A percentile compares a stretch with the other conserved stretches of the same genome.
Evolutionary conservation across 1,284 basidiomycete genomes (phyloP).

Genomic region (Sanghuangporus baumii): DNA sequence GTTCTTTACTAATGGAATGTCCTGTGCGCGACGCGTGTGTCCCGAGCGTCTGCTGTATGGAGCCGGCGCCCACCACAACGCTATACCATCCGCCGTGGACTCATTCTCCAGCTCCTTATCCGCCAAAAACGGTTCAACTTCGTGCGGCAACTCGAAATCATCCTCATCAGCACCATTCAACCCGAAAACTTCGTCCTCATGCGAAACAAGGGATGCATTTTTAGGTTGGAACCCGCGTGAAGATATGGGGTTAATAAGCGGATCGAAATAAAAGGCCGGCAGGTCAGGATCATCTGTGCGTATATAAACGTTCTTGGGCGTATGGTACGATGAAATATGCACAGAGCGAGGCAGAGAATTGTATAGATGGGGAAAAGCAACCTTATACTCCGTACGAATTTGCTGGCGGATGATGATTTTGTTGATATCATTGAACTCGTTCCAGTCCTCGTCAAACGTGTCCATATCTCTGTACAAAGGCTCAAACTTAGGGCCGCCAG

Average conservation of each 20-base stretch:
- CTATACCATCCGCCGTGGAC: conserved; percentile 93
- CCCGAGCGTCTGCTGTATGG: conserved; percentile 94
- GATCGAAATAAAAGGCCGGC: conserved; percentile 99
- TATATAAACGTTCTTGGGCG: conserved; percentile 97
- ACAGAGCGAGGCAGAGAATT: conserved; percentile 97
- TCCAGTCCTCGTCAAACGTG: conserved; percentile 98
- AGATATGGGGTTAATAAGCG: conserved; percentile 95
- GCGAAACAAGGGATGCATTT: conserved; percentile 77
- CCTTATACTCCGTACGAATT: conserved; percentile 98
- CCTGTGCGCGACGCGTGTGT: conserved; percentile 89
- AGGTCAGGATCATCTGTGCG: conserved; percentile 98
- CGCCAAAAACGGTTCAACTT: conserved; percentile 79
- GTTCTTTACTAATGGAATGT: conserved; percentile 93
- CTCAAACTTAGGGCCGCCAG: conserved; percentile 98
- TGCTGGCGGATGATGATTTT: conserved; percentile 99
- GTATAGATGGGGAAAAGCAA: conserved; percentile 98
- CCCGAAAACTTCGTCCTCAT: conserved; percentile 92
- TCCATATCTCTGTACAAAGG: conserved; percentile 95
- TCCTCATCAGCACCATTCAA: conserved; percentile 81
- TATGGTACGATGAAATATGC: conserved; percentile 88
- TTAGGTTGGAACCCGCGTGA: conserved; percentile 80
- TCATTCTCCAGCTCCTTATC: conserved; percentile 85
- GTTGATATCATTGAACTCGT: conserved; percentile 99
- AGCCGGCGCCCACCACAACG: conserved; percentile 97
- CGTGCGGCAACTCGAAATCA: conserved; percentile 84